phyloP scores from a whole-genome alignment of 2,329 filamentous ascomycete genomes.

The Phialocephala sp. region DNA sequence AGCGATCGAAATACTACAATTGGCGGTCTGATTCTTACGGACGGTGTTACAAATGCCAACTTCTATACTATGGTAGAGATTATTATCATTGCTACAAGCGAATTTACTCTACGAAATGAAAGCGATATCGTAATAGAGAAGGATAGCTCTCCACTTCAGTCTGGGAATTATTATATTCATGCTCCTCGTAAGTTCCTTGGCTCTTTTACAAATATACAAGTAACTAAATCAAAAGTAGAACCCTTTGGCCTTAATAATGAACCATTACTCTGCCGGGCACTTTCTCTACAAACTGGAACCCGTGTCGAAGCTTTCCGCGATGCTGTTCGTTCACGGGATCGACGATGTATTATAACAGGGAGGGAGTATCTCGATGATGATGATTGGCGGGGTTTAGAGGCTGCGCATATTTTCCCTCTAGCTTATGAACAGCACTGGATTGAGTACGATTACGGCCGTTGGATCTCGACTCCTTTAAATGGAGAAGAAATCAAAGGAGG shows the following conservation, averaged over 20 bases:
- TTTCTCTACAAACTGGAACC: conserved; percentile 18
- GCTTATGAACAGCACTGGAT: conserved; percentile 37
- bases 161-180: conserved; percentile 20
- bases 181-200: background rate
- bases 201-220: background rate
- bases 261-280: conserved; percentile 23
- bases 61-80: conserved; percentile 34
- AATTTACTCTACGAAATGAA: conserved; percentile 12
- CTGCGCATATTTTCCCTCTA: conserved; percentile 40
- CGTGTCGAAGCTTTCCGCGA: conserved; percentile 26
- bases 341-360: conserved; percentile 31
- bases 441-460: conserved; percentile 24
- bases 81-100: conserved; percentile 3
- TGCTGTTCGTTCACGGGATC: conserved; percentile 33
- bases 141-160: conserved; percentile 9
- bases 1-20: conserved; percentile 5
- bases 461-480: conserved; percentile 16
- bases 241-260: conserved; percentile 24
- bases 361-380: conserved; percentile 16
- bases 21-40: conserved; percentile 24
- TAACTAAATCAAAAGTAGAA: conserved; percentile 15
- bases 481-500: conserved; percentile 22
- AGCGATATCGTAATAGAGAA: conserved; percentile 14
- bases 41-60: conserved; percentile 37
- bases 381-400: conserved; percentile 39